These are phyloP conservation scores for Apiotrichum sp. DNA, from an alignment of 1,284 basidiomycete species.

Conservation along the genomic window DNA sequence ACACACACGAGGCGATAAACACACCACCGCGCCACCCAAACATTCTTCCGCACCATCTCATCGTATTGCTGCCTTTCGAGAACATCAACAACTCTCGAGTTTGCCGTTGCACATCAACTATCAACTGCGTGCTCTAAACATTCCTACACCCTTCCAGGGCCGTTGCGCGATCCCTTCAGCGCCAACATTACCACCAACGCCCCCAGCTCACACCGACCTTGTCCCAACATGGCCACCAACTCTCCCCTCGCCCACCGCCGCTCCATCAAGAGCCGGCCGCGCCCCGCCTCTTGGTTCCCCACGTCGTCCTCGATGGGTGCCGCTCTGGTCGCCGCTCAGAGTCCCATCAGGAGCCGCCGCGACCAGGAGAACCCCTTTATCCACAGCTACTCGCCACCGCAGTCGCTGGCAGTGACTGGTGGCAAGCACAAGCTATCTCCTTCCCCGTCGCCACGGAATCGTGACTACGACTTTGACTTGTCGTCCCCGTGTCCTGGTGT, in stretches of 20 bases:
- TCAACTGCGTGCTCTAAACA: too few relatives aligned
- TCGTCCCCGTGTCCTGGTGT: slow-evolving; percentile 32
- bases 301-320: neutral
- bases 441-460: slow-evolving; percentile 29
- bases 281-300: neutral
- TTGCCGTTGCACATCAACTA: neutral
- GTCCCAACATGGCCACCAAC: neutral
- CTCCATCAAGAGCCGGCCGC: neutral
- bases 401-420: neutral
- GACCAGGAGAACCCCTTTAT: neutral
- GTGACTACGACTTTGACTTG: slow-evolving; percentile 45
- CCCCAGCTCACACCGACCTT: neutral
- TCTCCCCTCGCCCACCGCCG: neutral
- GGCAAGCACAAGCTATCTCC: slow-evolving; percentile 43
- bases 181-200: neutral
- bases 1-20: neutral
- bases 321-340: neutral
- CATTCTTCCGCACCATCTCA: too few relatives aligned
- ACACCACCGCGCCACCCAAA: neutral
- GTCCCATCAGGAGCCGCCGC: neutral
- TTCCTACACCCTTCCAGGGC: neutral
- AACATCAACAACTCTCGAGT: too few relatives aligned
- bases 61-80: too few relatives aligned
- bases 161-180: slow-evolving; percentile 1
- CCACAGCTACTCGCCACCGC: slow-evolving; percentile 8